Evolutionary conservation across 768 basidiomycete genomes (phyloP).

Genomic region (Cubamyces lactineus): DNA sequence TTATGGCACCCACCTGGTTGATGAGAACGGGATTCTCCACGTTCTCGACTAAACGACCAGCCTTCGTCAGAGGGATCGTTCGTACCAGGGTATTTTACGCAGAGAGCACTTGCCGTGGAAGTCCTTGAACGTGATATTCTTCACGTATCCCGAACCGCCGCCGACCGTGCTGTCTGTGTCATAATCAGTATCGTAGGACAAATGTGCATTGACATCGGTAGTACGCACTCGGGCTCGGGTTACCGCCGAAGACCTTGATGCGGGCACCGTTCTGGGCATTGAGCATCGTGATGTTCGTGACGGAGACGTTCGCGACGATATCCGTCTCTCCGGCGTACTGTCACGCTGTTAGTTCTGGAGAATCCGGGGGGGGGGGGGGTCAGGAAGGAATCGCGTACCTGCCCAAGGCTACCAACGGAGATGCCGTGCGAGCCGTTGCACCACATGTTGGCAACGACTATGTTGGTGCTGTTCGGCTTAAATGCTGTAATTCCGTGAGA

Average conservation of each 20-base stretch:
- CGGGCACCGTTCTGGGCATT: slow-evolving; percentile 53
- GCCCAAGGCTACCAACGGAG: slow-evolving; percentile 53
- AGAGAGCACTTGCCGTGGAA: slow-evolving; percentile 33
- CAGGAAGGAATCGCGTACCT: slow-evolving; percentile 31
- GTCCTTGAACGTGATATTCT: slow-evolving; percentile 34
- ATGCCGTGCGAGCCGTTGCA: slow-evolving; percentile 52
- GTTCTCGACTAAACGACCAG: slow-evolving; percentile 35
- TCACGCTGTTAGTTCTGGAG: no score
- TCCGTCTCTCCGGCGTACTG: slow-evolving; percentile 43
- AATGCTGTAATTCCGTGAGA: slow-evolving; percentile 33
- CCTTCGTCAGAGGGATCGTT: not conserved
- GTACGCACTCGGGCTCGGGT: slow-evolving; percentile 39
- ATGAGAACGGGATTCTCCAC: slow-evolving; percentile 49
- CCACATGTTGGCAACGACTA: slow-evolving; percentile 44
- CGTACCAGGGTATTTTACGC: slow-evolving; percentile 9
- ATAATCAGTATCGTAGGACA: not conserved
- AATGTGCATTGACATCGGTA: not conserved
- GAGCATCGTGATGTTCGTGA: slow-evolving; percentile 46
- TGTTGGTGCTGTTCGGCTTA: slow-evolving; percentile 51
- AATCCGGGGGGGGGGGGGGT: not conserved
- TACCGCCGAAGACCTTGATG: slow-evolving; percentile 56
- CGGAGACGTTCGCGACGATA: slow-evolving; percentile 48
- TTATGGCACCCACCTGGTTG: slow-evolving; percentile 34
- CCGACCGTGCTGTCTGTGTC: slow-evolving; percentile 40
- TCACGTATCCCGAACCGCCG: slow-evolving; percentile 47